Evolutionary conservation across 2,329 filamentous ascomycete genomes (phyloP).

Genomic region (Ophiocordyceps australis): DNA sequence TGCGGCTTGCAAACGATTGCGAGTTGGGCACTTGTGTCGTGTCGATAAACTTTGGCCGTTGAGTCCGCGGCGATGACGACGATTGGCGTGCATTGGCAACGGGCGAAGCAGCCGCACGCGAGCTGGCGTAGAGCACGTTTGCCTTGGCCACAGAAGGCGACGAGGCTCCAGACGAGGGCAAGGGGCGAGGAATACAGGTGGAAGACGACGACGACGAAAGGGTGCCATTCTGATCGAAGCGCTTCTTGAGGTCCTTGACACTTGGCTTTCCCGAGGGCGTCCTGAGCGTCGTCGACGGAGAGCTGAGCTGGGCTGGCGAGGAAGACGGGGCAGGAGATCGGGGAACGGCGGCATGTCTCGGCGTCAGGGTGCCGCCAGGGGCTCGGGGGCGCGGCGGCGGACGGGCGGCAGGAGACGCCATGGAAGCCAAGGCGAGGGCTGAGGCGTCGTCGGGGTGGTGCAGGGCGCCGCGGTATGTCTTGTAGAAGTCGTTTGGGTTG

Average conservation of each 20-base stretch:
- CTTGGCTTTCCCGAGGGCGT: conserved; percentile 34
- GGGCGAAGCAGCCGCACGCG: conserved; percentile 3
- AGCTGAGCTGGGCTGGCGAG: too few relatives aligned
- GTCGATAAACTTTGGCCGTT: conserved; percentile 25
- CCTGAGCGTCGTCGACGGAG: conserved; percentile 10
- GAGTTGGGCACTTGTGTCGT: conserved; percentile 35
- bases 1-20: conserved; percentile 41
- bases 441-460: conserved; percentile 22
- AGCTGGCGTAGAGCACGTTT: conserved; percentile 13
- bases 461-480: conserved; percentile 24
- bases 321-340: too few relatives aligned
- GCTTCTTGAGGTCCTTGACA: conserved; percentile 64
- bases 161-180: conserved; percentile 13
- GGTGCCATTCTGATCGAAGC: conserved; percentile 49
- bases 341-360: conserved; percentile 27
- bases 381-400: too few relatives aligned
- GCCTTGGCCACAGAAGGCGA: conserved; percentile 12
- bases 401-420: too few relatives aligned
- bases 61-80: conserved; percentile 14
- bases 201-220: too few relatives aligned
- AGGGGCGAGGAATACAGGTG: conserved; percentile 18
- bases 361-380: too few relatives aligned
- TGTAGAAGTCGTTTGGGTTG: conserved; percentile 38
- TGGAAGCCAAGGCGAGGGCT: conserved; percentile 6
- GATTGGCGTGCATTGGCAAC: conserved; percentile 2